Conservation (phyloP, 2,329 filamentous ascomycete species). For the Ilyonectria mors-panacis region DNA sequence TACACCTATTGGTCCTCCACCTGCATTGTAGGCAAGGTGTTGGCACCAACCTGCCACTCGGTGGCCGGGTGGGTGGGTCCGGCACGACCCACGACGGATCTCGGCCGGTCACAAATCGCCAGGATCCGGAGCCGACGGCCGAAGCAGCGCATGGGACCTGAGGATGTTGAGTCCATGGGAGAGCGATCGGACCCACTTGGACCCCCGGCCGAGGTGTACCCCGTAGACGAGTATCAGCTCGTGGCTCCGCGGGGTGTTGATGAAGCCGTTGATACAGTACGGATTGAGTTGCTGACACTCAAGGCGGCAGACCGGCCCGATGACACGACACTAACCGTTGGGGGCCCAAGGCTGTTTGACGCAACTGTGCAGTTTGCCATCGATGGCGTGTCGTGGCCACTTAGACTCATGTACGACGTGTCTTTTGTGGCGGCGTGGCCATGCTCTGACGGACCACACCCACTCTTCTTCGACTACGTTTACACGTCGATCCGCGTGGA, state of each 20-base stretch:
- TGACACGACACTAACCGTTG: slow-evolving; percentile 40
- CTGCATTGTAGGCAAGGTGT: slow-evolving; percentile 82
- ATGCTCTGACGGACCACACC: slow-evolving; percentile 75
- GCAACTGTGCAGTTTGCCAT: slow-evolving; percentile 76
- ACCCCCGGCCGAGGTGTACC: slow-evolving; percentile 72
- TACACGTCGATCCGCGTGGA: slow-evolving; percentile 73
- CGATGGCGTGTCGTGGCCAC: slow-evolving; percentile 73
- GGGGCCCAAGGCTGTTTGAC: slow-evolving; percentile 67
- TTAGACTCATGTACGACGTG: slow-evolving; percentile 75
- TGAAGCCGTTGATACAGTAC: slow-evolving; percentile 74
- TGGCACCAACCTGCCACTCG: slow-evolving; percentile 79
- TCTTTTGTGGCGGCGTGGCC: slow-evolving; percentile 77
- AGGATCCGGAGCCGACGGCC: slow-evolving; percentile 74
- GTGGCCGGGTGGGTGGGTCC: slow-evolving; percentile 83
- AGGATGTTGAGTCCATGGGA: slow-evolving; percentile 76
- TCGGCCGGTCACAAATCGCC: slow-evolving; percentile 78
- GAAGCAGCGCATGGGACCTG: slow-evolving; percentile 68
- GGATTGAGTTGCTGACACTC: slow-evolving; percentile 78
- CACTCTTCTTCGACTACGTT: slow-evolving; percentile 80
- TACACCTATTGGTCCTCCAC: slow-evolving; percentile 84
- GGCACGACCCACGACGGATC: slow-evolving; percentile 76
- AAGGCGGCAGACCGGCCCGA: slow-evolving; percentile 57
- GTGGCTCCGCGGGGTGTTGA: slow-evolving; percentile 69
- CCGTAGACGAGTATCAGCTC: slow-evolving; percentile 77
- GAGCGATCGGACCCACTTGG: slow-evolving; percentile 79